phyloP scores from a whole-genome alignment of 2,329 filamentous ascomycete species.

The Leptographium galeiforme region DNA sequence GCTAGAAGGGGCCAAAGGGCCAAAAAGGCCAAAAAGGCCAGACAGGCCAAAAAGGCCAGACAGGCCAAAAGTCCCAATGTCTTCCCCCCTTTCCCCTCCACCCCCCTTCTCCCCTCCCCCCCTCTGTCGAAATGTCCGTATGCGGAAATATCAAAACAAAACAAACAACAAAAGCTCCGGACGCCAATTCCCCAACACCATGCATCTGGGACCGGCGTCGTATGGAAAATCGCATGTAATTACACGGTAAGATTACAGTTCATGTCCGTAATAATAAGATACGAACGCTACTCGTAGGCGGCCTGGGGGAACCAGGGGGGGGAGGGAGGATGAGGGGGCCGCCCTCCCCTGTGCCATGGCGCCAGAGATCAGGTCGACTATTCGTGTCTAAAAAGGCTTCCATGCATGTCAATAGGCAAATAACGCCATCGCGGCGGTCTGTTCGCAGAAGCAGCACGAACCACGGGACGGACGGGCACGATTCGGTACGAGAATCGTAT shows the following conservation, averaged over 20 bases:
- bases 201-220: background rate
- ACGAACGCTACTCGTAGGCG: too few species aligned
- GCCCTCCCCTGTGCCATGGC: too few species aligned
- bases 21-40: background rate
- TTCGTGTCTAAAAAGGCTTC: background rate
- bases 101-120: too few species aligned
- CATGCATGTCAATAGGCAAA: background rate
- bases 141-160: conserved; percentile 4
- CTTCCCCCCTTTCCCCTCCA: too few species aligned
- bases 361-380: background rate
- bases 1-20: too few species aligned
- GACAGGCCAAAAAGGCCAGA: background rate
- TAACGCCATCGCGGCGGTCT: background rate
- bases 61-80: background rate
- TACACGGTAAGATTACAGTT: background rate
- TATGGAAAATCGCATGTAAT: background rate
- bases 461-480: too few species aligned
- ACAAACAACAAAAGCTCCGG: background rate
- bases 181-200: background rate
- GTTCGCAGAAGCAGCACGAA: too few species aligned
- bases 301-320: too few species aligned
- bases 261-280: too few species aligned
- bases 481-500: too few species aligned
- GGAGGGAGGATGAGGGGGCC: too few species aligned
- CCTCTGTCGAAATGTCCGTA: background rate